Base-by-base conservation (phyloP, 2,329 filamentous ascomycete species). In the Trichoderma breve region DNA sequence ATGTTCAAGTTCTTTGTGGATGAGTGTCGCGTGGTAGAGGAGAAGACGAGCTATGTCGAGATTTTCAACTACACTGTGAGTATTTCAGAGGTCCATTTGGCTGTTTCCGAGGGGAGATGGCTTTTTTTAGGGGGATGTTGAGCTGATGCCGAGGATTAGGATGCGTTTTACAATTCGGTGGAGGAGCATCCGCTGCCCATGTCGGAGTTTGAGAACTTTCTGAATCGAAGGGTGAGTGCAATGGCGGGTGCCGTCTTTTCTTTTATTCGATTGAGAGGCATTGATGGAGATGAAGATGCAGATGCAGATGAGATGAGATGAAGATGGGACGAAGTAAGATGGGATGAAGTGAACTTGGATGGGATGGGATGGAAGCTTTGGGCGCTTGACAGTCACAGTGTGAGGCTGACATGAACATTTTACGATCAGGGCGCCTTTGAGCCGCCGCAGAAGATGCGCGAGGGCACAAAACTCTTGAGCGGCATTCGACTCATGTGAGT, bases 1-100 rank as follows among this genome's bases (percentile, higher is more conserved):
- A 84, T 89, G 79, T 89, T 89, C 75, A 80, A 82, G 73, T 75
- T 79, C 36, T 84, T 85, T 76, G 82, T 90, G 72, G 76, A 81
- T 11, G 78, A 83, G 60, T 89, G 86, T 77, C 82, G 80, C 26
- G 81, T 82, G 36, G 85, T 89, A 62, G 73, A 79, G 4, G 88
- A 90, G 78, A 80, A 80, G 69, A 89, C 87, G 21, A 84, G 81
- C 74, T 90, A 88, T 77, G 74, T 90, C 28, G 86, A 90, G 77
- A 87, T 89, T 47, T 84, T 88, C 75, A 90, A 89, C 74, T 90
- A 88, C 75, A 86, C 87, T 77, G 88, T 89, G 78, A 74, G 86
- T 61, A 26, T 43, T 6, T 30, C 26, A 3, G 47, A 36, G 55
- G 2, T 24, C 3, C 2, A n/a, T 8, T 15, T 7, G 8, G 15